Percentiles rank a stretch among this genome's conserved stretches.
Evolutionary conservation across 2,329 filamentous ascomycete genomes (phyloP).

Genomic region (Ophiosphaerella herpotricha): DNA sequence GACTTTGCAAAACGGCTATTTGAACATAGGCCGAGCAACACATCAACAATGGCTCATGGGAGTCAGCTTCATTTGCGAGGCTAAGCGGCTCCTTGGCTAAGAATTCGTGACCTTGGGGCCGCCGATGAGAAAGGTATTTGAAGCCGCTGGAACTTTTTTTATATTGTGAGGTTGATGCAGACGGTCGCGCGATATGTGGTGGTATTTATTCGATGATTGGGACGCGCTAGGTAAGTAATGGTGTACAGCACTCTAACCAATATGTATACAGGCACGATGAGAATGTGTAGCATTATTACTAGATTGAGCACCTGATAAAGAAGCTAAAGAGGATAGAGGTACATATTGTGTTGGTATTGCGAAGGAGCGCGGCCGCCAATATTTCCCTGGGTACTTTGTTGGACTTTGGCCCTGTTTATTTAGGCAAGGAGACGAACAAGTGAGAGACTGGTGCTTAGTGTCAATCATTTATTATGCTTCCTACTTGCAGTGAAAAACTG

Average conservation of each 20-base stretch:
- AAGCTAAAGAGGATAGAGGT: background rate
- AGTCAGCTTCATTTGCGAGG: background rate
- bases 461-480: too few species aligned
- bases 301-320: background rate
- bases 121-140: background rate
- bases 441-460: too few species aligned
- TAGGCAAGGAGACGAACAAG: too few species aligned
- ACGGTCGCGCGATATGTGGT: background rate
- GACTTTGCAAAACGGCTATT: background rate
- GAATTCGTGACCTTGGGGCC: background rate
- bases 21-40: background rate
- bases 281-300: background rate
- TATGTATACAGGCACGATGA: background rate
- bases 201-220: background rate
- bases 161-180: background rate
- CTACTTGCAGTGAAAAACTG: too few species aligned
- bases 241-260: background rate
- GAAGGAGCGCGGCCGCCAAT: background rate
- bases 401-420: too few species aligned
- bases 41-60: background rate
- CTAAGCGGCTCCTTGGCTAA: background rate
- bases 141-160: background rate
- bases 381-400: too few species aligned
- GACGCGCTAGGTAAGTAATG: background rate
- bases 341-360: background rate